A percentile compares a stretch with the other conserved stretches of the same genome.
Conservation (phyloP, 805 yeast species). For the Ascoidea rubescens region DNA sequence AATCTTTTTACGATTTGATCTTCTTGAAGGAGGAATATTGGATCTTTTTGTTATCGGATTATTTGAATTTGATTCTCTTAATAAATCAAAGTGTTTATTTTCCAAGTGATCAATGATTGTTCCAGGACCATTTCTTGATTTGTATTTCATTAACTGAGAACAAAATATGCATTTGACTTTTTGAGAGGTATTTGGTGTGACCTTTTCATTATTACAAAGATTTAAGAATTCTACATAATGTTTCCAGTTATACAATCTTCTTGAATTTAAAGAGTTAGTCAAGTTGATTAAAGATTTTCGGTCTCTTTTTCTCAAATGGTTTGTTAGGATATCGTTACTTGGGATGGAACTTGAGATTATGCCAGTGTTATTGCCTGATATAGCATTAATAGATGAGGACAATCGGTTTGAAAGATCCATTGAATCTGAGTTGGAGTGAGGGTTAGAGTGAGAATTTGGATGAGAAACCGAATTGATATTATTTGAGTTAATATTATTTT, state of each 20-base stretch:
- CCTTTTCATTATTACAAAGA: neutral
- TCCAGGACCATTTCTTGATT: constrained; percentile 10
- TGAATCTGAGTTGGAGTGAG: neutral
- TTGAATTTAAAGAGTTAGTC: neutral
- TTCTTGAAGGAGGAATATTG: neutral
- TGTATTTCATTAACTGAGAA: constrained; percentile 1
- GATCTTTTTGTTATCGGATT: neutral
- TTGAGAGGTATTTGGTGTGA: neutral
- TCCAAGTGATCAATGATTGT: constrained; percentile 10
- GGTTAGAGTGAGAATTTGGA: neutral
- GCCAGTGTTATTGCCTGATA: neutral
- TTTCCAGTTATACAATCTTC: neutral
- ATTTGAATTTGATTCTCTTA: neutral
- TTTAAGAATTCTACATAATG: neutral
- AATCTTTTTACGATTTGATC: neutral
- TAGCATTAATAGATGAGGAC: too few relatives aligned
- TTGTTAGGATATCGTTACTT: neutral
- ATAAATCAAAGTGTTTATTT: constrained; percentile 4
- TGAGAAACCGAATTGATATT: neutral
- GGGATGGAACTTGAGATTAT: neutral
- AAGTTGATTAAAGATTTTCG: too few relatives aligned
- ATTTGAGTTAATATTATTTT: too few relatives aligned
- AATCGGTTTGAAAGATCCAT: neutral
- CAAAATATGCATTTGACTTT: neutral
- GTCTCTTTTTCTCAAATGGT: too few relatives aligned